Evolutionary conservation across 345 rosid species (phyloP).

Genomic region (Anacardium occidentale): DNA sequence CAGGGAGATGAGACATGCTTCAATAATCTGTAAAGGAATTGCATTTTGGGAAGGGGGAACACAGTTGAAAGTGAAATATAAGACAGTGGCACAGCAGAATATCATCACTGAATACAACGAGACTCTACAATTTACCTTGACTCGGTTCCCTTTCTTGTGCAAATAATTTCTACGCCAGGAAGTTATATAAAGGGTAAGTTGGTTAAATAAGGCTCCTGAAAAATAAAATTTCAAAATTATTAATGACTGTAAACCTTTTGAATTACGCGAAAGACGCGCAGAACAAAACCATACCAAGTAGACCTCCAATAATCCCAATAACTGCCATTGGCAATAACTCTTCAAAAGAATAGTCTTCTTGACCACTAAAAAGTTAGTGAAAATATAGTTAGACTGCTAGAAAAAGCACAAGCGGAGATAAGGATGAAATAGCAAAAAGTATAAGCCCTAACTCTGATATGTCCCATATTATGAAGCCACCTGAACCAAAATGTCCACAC

Average conservation of each 20-base stretch:
- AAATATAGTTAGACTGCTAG: slow-evolving; percentile 20
- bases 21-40: slow-evolving; percentile 62
- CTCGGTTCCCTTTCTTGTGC: slow-evolving; percentile 82
- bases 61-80: slow-evolving; percentile 4
- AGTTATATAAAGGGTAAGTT: slow-evolving; percentile 77
- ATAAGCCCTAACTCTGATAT: slow-evolving; percentile 71
- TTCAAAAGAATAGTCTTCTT: slow-evolving; percentile 89
- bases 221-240: slow-evolving; percentile 15
- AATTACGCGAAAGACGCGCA: slow-evolving; percentile 13
- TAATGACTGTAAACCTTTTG: background rate
- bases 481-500: slow-evolving; percentile 96
- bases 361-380: slow-evolving; percentile 55
- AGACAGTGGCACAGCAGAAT: slow-evolving; percentile 15
- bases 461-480: slow-evolving; percentile 98
- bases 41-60: background rate
- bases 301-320: slow-evolving; percentile 91
- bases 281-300: slow-evolving; percentile 56
- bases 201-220: slow-evolving; percentile 93
- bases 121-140: slow-evolving; percentile 52
- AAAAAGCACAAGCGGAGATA: slow-evolving; percentile 6
- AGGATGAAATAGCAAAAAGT: slow-evolving; percentile 14
- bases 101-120: slow-evolving; percentile 12
- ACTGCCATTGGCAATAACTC: slow-evolving; percentile 97
- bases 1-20: slow-evolving; percentile 91
- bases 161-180: slow-evolving; percentile 85